Evolutionary conservation across 192 early-diverging fungal species (phyloP), one percentile per base, ranked within the genome.

Genomic region (Linnemannia hyalina): DNA sequence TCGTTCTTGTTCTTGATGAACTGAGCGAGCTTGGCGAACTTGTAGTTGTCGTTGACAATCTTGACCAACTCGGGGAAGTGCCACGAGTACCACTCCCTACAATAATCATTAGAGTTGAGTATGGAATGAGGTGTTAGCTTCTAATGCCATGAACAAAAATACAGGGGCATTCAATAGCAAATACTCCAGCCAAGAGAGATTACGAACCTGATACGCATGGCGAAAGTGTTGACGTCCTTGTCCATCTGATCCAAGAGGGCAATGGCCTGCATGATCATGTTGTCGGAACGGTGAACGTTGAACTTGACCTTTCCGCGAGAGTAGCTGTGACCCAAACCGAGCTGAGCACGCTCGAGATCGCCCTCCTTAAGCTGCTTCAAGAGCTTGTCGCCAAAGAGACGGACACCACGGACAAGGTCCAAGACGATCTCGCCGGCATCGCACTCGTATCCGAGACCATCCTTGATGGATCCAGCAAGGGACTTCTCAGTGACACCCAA

Each of bases 281-380:
- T 99, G 91, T 99, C 98, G 44, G 95, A 94, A 77, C 97, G 91
- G 94, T 99, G 97, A 70, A 99, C 97, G 92, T 99, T 98, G 93
- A 99, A 99, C 96, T 99, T 99, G 84, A 99, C 97, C 90, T 99
- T 99, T 74, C 97, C 95, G 49, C 99, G 94, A 77, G 99, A 99
- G 92, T 98, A 99, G 20, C 96, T 95, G 92, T 99, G 99, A 83
- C 98, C 98, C 68, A 99, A 92, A 91, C 99, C 99, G 29, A 99
- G 94, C 91, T 99, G 97, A 52, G 97, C 97, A 82, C 93, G 93
- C 81, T 95, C 94, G 73, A 99, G 90, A 88, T 99, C 99, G 75
- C 97, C 97, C 18, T 95, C 92, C 94, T 97, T 98, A 49, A 99
- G 90, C 89, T 97, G 96, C 70, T 90, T 81, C 68, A 99, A 91